A percentile compares a stretch with the other conserved stretches of the same genome.
These are phyloP conservation scores for Hypoxylon sp. DNA, from an alignment of 2,329 filamentous ascomycete species.

Conservation along the genomic window DNA sequence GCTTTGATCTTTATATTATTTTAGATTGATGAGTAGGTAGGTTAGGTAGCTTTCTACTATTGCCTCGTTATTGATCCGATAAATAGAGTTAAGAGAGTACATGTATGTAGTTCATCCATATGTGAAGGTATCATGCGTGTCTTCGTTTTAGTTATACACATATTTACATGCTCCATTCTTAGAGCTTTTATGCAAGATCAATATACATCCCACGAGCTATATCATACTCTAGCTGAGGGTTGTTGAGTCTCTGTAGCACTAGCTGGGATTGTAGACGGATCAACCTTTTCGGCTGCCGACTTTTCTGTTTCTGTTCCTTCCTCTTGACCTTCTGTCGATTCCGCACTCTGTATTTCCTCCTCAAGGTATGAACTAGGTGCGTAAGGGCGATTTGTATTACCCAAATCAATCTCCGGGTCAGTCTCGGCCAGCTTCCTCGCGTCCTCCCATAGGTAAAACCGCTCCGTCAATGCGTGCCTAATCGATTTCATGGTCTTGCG, in stretches of 20 bases:
- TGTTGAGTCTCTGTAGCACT: slow-evolving; percentile 41
- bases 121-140: slow-evolving; percentile 25
- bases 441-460: slow-evolving; percentile 90
- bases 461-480: slow-evolving; percentile 87
- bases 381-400: slow-evolving; percentile 64
- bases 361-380: slow-evolving; percentile 60
- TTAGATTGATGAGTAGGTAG: not conserved
- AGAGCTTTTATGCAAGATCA: slow-evolving; percentile 32
- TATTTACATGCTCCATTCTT: slow-evolving; percentile 41
- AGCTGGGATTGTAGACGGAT: slow-evolving; percentile 44
- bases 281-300: slow-evolving; percentile 36
- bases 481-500: slow-evolving; percentile 84
- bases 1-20: not conserved
- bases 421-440: slow-evolving; percentile 75
- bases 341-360: slow-evolving; percentile 47
- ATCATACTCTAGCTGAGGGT: slow-evolving; percentile 45
- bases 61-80: not conserved
- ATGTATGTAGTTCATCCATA: slow-evolving; percentile 9
- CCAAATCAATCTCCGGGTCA: slow-evolving; percentile 77
- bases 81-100: not conserved
- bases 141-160: slow-evolving; percentile 36
- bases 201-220: slow-evolving; percentile 13
- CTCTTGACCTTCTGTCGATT: slow-evolving; percentile 27
- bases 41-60: not conserved
- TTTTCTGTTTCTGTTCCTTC: slow-evolving; percentile 33